Conservation (phyloP, 1,284 basidiomycete genomes). For the Caloboletus firmus region DNA sequence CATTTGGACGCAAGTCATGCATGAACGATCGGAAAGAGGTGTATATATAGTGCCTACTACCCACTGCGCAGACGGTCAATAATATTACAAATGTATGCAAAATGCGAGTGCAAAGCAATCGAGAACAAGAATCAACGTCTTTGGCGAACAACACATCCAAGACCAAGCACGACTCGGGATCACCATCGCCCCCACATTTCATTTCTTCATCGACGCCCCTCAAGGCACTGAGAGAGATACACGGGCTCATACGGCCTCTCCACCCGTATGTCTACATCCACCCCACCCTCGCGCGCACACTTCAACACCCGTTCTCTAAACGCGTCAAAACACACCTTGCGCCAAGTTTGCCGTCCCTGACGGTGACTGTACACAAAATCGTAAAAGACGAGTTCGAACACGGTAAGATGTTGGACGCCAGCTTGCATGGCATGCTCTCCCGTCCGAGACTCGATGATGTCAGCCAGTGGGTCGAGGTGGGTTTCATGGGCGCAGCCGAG, state of each 20-base stretch:
- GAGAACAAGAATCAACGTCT: background rate
- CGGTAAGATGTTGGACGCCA: constrained; percentile 13
- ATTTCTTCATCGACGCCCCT: background rate
- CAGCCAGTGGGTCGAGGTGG: constrained; percentile 15
- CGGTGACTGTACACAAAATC: constrained; percentile 26
- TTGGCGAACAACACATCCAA: background rate
- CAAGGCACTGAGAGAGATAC: constrained; percentile 22
- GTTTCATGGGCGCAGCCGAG: constrained; percentile 26
- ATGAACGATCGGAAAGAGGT: too few relatives aligned
- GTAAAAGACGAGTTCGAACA: constrained; percentile 29
- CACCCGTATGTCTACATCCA: constrained; percentile 27
- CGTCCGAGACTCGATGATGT: constrained; percentile 20
- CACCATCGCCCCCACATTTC: too few relatives aligned
- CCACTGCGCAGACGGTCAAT: background rate
- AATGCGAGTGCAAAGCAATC: background rate
- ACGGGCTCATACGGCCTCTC: constrained; percentile 30
- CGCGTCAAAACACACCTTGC: constrained; percentile 20
- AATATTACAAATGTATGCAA: background rate
- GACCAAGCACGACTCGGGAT: background rate
- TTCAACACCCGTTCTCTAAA: constrained; percentile 23
- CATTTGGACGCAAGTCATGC: background rate
- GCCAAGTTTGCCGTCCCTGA: constrained; percentile 7
- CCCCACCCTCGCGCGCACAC: constrained; percentile 25
- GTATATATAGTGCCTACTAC: background rate
- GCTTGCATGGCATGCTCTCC: constrained; percentile 12